These are phyloP conservation scores for Scenedesmus sp. DNA, from an alignment of 163 green algal genomes.

Conservation along the genomic window DNA sequence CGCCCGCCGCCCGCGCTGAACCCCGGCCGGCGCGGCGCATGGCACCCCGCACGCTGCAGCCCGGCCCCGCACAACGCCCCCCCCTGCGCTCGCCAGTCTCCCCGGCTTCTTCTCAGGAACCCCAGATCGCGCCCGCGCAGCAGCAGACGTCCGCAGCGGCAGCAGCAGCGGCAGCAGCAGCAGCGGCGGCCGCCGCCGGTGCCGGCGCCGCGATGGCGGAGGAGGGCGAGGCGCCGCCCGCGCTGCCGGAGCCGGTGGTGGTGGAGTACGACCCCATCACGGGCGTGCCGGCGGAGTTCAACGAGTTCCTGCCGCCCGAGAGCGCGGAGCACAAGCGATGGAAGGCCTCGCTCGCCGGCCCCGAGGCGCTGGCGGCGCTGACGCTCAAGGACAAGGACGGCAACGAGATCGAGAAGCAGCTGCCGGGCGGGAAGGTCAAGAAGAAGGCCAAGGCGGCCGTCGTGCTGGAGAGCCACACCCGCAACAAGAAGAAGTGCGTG, in stretches of 20 bases:
- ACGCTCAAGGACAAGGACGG: constrained; percentile 64
- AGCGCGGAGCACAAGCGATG: constrained; percentile 86
- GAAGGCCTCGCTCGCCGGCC: constrained; percentile 70
- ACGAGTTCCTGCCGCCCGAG: constrained; percentile 86
- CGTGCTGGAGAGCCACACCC: constrained; percentile 85
- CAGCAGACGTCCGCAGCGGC: neutral
- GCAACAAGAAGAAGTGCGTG: constrained; percentile 97
- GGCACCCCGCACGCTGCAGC: too few species aligned
- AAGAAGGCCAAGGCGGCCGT: constrained; percentile 80
- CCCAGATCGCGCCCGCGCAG: neutral
- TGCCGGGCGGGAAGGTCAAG: constrained; percentile 76
- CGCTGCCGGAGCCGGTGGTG: constrained; percentile 47
- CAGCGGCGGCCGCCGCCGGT: neutral
- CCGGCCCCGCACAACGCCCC: too few species aligned
- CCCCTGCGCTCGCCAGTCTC: too few species aligned
- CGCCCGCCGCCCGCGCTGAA: too few species aligned
- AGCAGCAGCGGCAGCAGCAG: neutral
- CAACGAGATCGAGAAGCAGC: constrained; percentile 72
- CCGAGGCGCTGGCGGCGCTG: constrained; percentile 45
- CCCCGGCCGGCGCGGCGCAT: too few species aligned
- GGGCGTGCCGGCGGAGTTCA: constrained; percentile 87
- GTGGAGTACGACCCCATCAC: constrained; percentile 88
- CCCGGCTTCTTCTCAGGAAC: constrained; percentile 6
- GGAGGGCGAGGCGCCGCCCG: neutral
- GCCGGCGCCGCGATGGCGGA: constrained; percentile 10